Evolutionary conservation across 163 green algal species (phyloP).

Genomic region (Scenedesmus sp.): DNA sequence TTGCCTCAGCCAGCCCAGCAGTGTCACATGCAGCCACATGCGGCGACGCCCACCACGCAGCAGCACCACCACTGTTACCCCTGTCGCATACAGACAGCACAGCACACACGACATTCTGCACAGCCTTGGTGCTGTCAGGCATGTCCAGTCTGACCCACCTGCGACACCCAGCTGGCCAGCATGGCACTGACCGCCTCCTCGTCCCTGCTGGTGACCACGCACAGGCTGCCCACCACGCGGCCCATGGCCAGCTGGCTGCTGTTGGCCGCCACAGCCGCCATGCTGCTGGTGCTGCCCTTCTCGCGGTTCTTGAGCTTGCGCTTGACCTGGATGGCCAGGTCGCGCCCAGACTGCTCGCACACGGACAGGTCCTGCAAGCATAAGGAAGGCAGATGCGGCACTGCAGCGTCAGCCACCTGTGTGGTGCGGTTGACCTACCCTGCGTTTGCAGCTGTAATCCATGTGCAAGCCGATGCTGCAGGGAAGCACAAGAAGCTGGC

Average conservation of each 20-base stretch:
- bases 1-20: not conserved
- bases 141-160: conserved; percentile 36
- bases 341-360: conserved; percentile 93
- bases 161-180: conserved; percentile 60
- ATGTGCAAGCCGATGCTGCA: too few species aligned
- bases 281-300: conserved; percentile 48
- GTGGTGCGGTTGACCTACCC: too few species aligned
- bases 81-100: too few species aligned
- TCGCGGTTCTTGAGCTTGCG: conserved; percentile 69
- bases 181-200: conserved; percentile 77
- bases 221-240: conserved; percentile 92
- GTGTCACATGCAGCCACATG: not conserved
- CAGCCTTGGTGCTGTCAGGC: not conserved
- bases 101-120: not conserved
- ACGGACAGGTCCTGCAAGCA: conserved; percentile 77
- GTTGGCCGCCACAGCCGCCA: conserved; percentile 47
- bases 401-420: not conserved
- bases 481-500: too few species aligned
- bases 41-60: not conserved
- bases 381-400: not conserved
- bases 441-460: too few species aligned
- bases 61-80: not conserved
- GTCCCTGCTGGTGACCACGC: conserved; percentile 87
- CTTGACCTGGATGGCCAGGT: conserved; percentile 88
- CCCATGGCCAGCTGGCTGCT: conserved; percentile 84